Percentiles rank a stretch among this genome's conserved stretches.
Conservation (phyloP, 2,329 filamentous ascomycete genomes). For the Sarocladium strictum region DNA sequence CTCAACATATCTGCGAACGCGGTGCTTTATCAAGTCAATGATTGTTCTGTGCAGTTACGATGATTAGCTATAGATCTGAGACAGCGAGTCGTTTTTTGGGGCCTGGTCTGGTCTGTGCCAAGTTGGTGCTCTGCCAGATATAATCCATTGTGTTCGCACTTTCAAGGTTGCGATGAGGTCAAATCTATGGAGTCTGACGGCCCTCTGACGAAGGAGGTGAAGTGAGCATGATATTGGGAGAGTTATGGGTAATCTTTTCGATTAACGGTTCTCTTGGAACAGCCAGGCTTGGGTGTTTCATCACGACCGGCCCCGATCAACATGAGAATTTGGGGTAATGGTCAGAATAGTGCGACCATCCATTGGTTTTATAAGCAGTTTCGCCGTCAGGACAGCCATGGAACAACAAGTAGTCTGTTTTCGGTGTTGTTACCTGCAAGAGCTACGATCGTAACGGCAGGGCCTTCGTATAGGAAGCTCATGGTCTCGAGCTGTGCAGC, state of each 20-base stretch:
- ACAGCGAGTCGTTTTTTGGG: too few species aligned
- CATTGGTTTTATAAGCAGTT: neutral
- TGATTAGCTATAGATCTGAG: too few species aligned
- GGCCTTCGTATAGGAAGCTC: neutral
- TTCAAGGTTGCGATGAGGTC: neutral
- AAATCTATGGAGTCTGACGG: neutral
- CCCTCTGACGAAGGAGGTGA: neutral
- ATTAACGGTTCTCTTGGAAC: neutral
- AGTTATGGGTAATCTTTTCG: neutral
- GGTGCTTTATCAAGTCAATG: too few species aligned
- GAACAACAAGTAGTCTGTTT: neutral
- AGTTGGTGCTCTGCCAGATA: too few species aligned
- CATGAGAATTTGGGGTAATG: neutral
- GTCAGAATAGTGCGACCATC: neutral
- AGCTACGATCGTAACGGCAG: neutral
- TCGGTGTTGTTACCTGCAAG: neutral
- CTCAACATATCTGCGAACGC: neutral
- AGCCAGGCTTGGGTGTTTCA: neutral
- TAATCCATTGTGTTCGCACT: neutral
- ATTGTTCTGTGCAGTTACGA: too few species aligned
- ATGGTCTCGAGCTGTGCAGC: neutral
- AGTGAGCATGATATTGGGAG: neutral
- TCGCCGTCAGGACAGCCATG: neutral
- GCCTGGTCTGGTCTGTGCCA: too few species aligned
- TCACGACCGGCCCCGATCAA: neutral